phyloP scores from a whole-genome alignment of 345 rosid species.

The Clausena lansium region DNA sequence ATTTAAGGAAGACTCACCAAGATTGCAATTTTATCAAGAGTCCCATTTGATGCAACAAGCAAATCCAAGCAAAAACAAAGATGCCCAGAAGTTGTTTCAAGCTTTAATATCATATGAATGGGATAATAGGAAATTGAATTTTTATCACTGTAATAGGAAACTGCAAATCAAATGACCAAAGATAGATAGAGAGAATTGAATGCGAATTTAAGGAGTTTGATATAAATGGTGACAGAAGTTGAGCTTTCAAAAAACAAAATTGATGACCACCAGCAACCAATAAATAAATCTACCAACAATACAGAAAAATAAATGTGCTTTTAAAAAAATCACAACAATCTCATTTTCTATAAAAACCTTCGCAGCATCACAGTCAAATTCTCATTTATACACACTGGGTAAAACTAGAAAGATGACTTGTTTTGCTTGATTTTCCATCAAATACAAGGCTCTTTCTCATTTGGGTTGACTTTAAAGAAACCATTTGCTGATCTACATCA shows the following conservation, averaged over 20 bases:
- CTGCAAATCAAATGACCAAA: constrained; percentile 25
- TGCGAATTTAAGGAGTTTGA: constrained; percentile 19
- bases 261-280: constrained; percentile 8
- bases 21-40: constrained; percentile 24
- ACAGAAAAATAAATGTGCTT: constrained; percentile 17
- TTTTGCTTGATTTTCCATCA: constrained; percentile 5
- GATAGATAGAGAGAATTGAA: constrained; percentile 22
- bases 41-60: constrained; percentile 20
- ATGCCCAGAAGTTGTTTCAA: not conserved
- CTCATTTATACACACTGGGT: not conserved
- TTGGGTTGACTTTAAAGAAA: constrained; percentile 32
- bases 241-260: constrained; percentile 13
- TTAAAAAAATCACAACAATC: not conserved
- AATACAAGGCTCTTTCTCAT: constrained; percentile 10
- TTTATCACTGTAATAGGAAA: constrained; percentile 12
- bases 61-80: constrained; percentile 3
- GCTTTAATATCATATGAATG: not conserved
- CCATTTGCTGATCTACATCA: constrained; percentile 18
- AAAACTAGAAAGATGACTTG: not conserved
- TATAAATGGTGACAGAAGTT: constrained; percentile 24
- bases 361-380: not conserved
- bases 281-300: constrained; percentile 16
- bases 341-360: not conserved
- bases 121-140: not conserved
- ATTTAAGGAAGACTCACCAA: constrained; percentile 23